Conservation (phyloP, 2,329 filamentous ascomycete genomes). For the Cephalotrichum gorgonifer region DNA sequence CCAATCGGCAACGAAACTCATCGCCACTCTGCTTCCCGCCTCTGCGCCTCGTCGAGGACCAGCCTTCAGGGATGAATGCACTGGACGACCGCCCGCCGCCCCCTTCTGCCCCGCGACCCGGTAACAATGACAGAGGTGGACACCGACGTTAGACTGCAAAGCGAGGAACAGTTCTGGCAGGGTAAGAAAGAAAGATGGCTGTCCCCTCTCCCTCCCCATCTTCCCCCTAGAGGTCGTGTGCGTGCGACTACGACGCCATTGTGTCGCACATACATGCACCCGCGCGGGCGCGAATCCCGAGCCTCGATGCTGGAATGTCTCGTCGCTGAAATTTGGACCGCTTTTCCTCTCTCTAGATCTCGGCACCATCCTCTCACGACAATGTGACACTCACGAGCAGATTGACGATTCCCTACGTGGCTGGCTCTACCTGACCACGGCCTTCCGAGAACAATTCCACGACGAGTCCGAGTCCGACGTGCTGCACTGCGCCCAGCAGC, state of each 20-base stretch:
- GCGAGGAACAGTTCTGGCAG: conserved; percentile 81
- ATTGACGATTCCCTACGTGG: conserved; percentile 79
- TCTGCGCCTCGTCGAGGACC: neutral
- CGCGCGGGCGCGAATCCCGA: too few species aligned
- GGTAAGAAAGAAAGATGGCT: conserved; percentile 53
- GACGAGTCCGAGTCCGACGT: conserved; percentile 72
- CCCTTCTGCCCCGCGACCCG: neutral
- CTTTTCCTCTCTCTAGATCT: conserved; percentile 31
- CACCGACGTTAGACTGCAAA: conserved; percentile 43
- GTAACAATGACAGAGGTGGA: conserved; percentile 3
- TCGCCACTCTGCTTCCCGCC: too few species aligned
- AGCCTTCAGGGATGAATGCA: conserved; percentile 1
- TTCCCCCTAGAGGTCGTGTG: neutral
- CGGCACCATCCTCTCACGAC: conserved; percentile 30
- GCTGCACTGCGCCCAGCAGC: conserved; percentile 65
- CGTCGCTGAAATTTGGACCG: neutral
- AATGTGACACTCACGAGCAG: conserved; percentile 41
- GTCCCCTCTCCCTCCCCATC: neutral
- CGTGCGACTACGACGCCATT: too few species aligned
- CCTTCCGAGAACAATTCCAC: conserved; percentile 65
- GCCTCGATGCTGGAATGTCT: too few species aligned
- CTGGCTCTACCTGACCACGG: conserved; percentile 71
- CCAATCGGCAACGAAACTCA: neutral
- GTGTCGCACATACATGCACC: too few species aligned
- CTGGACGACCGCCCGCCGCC: conserved; percentile 1